Conservation (phyloP, 2,329 filamentous ascomycete species). For the Sporothrix brunneoviolacea region DNA sequence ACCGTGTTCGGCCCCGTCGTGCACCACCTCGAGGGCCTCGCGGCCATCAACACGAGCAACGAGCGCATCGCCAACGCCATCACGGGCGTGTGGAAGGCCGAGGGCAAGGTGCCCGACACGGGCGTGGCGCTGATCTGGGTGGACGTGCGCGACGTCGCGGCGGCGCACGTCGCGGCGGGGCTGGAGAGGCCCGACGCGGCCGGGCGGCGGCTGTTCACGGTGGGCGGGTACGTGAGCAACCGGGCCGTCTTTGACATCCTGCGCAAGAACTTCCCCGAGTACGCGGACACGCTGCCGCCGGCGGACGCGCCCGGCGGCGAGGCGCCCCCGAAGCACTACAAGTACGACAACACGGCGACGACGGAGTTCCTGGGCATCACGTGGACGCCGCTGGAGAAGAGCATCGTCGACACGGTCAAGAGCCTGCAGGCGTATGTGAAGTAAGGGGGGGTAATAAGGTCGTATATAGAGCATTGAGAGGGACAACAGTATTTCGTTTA, state of each 20-base stretch:
- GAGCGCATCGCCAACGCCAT: conserved; percentile 36
- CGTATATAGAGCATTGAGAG: neutral
- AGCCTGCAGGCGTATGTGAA: conserved; percentile 42
- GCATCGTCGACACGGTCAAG: conserved; percentile 56
- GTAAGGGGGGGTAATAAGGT: neutral
- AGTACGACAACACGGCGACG: conserved; percentile 52
- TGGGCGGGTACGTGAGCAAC: conserved; percentile 41
- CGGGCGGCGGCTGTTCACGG: conserved; percentile 46
- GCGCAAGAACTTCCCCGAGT: conserved; percentile 43
- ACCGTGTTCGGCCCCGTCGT: conserved; percentile 48
- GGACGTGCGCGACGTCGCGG: conserved; percentile 50
- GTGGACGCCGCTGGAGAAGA: conserved; percentile 56
- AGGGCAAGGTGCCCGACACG: conserved; percentile 31
- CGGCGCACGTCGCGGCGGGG: conserved; percentile 44
- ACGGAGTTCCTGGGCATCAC: conserved; percentile 55
- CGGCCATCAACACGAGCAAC: conserved; percentile 31
- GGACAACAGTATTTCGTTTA: too few relatives aligned
- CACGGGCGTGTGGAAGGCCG: conserved; percentile 41
- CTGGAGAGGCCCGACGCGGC: conserved; percentile 41
- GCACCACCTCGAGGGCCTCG: conserved; percentile 39
- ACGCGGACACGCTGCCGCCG: conserved; percentile 40
- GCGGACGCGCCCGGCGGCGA: conserved; percentile 39
- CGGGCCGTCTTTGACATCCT: conserved; percentile 37
- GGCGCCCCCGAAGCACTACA: conserved; percentile 38
- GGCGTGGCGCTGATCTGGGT: conserved; percentile 42